These are phyloP conservation scores for Powellomyces hirtus DNA, from an alignment of 192 early-diverging fungal species.

Conservation along the genomic window DNA sequence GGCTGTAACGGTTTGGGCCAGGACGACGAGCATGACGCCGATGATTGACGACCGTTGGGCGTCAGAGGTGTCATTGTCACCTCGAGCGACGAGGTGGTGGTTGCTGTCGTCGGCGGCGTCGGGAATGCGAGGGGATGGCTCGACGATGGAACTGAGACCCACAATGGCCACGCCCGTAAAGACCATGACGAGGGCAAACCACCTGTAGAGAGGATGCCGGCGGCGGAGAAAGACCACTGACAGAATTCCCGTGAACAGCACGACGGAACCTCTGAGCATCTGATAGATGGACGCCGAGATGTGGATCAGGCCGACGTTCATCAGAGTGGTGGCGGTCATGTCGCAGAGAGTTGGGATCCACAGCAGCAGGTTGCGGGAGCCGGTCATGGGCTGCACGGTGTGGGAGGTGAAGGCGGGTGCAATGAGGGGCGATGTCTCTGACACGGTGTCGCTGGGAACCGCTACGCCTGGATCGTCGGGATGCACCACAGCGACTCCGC, in stretches of 20 bases:
- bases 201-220: constrained; percentile 73
- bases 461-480: constrained; percentile 22
- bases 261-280: constrained; percentile 95
- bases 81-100: neutral
- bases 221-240: constrained; percentile 82
- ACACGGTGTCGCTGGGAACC: neutral
- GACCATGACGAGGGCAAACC: constrained; percentile 75
- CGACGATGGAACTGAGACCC: constrained; percentile 47
- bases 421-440: constrained; percentile 27
- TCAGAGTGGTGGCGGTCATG: constrained; percentile 77
- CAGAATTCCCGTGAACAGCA: constrained; percentile 91
- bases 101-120: neutral
- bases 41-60: constrained; percentile 46
- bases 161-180: constrained; percentile 83
- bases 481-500: constrained; percentile 9
- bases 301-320: constrained; percentile 97
- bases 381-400: constrained; percentile 43
- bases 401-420: neutral
- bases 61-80: neutral
- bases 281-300: constrained; percentile 89
- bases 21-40: constrained; percentile 80
- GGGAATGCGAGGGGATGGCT: neutral
- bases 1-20: constrained; percentile 92
- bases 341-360: constrained; percentile 83
- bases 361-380: constrained; percentile 58